A percentile compares a stretch with the other conserved stretches of the same genome.
phyloP scores from a whole-genome alignment of 805 yeast species.

The Barnettozyma pratensis region DNA sequence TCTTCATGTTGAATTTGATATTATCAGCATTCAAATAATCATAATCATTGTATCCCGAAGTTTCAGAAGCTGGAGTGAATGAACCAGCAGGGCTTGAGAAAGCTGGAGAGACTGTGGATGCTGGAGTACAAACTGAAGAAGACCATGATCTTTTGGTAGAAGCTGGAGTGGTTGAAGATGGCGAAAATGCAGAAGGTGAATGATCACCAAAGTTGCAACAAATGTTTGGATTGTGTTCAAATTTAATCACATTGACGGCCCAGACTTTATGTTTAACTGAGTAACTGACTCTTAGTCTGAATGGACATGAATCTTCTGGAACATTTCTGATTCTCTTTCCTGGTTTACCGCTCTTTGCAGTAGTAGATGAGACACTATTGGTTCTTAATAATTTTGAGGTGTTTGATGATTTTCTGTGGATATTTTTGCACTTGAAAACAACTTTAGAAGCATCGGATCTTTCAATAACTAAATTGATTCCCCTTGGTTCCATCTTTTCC shows the following conservation, averaged over 20 bases:
- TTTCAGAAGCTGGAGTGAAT: slow-evolving; percentile 10
- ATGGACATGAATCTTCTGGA: slow-evolving; percentile 25
- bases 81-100: slow-evolving; percentile 15
- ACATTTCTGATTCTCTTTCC: slow-evolving; percentile 18
- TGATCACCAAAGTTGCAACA: slow-evolving; percentile 23
- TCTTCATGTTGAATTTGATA: slow-evolving; percentile 2
- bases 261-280: slow-evolving; percentile 23
- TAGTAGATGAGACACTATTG: not conserved
- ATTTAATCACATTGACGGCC: slow-evolving; percentile 22
- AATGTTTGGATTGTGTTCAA: slow-evolving; percentile 19
- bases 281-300: slow-evolving; percentile 26
- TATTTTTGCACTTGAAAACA: slow-evolving; percentile 29
- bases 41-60: slow-evolving; percentile 1
- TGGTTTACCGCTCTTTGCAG: slow-evolving; percentile 1
- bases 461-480: slow-evolving; percentile 26
- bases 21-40: slow-evolving; percentile 4
- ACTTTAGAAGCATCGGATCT: slow-evolving; percentile 28
- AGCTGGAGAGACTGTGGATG: slow-evolving; percentile 17
- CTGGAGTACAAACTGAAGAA: slow-evolving; percentile 18
- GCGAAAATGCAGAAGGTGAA: slow-evolving; percentile 7
- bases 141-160: slow-evolving; percentile 20
- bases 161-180: slow-evolving; percentile 11
- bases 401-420: slow-evolving; percentile 20
- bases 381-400: slow-evolving; percentile 8
- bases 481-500: slow-evolving; percentile 16